These are phyloP conservation scores for Ganoderma multipileum DNA, from an alignment of 1,284 basidiomycete species.

Conservation along the genomic window DNA sequence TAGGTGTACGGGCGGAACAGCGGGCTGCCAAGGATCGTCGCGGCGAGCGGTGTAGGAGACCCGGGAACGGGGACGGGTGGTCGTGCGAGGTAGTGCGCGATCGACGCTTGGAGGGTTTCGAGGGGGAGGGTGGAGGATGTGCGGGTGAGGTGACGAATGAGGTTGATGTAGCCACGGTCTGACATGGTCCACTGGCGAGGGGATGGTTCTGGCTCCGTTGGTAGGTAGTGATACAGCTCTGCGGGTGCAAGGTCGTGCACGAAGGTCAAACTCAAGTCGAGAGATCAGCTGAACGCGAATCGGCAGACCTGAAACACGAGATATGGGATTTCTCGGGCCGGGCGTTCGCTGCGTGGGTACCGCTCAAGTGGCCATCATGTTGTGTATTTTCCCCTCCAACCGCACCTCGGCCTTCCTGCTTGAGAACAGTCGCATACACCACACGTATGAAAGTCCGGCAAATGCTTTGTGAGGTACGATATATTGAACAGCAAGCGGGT, in stretches of 20 bases:
- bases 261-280: too few relatives aligned
- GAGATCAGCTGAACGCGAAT: too few relatives aligned
- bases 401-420: too few relatives aligned
- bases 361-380: too few relatives aligned
- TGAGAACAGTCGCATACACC: background rate
- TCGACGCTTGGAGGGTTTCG: conserved; percentile 60
- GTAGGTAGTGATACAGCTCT: too few relatives aligned
- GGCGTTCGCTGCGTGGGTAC: background rate
- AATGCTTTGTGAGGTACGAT: conserved; percentile 6
- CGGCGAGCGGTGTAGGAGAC: conserved; percentile 68
- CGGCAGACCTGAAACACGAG: too few relatives aligned
- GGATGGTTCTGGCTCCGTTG: too few relatives aligned
- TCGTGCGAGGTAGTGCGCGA: conserved; percentile 68
- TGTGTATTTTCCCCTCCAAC: too few relatives aligned
- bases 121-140: conserved; percentile 54
- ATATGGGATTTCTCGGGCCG: background rate
- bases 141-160: conserved; percentile 65
- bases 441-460: background rate
- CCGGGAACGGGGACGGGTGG: conserved; percentile 43
- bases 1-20: conserved; percentile 54
- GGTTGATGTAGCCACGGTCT: conserved; percentile 55
- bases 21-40: conserved; percentile 67
- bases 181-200: conserved; percentile 24
- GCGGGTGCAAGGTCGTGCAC: too few relatives aligned
- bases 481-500: conserved; percentile 21